phyloP scores from a whole-genome alignment of 352 stramenopile genomes.

The Pythium myriotylum region DNA sequence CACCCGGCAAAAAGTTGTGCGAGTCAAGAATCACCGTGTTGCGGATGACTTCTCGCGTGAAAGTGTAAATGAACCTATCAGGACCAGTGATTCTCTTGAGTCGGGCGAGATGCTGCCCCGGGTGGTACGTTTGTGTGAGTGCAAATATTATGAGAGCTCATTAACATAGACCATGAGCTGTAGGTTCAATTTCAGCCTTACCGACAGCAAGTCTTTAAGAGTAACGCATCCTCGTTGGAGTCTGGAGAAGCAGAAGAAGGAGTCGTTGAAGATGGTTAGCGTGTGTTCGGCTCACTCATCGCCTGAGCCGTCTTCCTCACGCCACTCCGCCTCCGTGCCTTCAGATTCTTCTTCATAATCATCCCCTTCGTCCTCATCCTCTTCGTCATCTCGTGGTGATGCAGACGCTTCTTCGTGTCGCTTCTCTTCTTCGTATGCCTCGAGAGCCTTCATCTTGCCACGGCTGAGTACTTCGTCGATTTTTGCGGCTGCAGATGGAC shows the following conservation, averaged over 20 bases:
- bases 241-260: conserved; percentile 44
- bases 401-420: neutral
- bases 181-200: too few relatives aligned
- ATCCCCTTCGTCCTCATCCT: neutral
- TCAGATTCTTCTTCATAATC: neutral
- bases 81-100: conserved; percentile 42
- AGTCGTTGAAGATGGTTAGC: neutral
- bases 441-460: conserved; percentile 38
- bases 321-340: neutral
- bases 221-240: conserved; percentile 37
- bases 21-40: conserved; percentile 29
- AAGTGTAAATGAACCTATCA: conserved; percentile 11
- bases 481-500: conserved; percentile 37
- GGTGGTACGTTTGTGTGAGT: conserved; percentile 26
- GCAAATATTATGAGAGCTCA: neutral
- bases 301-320: conserved; percentile 10
- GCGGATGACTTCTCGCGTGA: neutral
- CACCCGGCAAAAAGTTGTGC: conserved; percentile 28
- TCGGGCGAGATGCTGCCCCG: conserved; percentile 53
- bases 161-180: too few relatives aligned
- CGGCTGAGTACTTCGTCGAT: conserved; percentile 40
- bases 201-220: conserved; percentile 21
- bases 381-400: conserved; percentile 1
- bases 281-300: neutral
- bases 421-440: conserved; percentile 25